phyloP scores from a whole-genome alignment of 176 grass and related monocot genomes.

The Triticum timopheevii region DNA sequence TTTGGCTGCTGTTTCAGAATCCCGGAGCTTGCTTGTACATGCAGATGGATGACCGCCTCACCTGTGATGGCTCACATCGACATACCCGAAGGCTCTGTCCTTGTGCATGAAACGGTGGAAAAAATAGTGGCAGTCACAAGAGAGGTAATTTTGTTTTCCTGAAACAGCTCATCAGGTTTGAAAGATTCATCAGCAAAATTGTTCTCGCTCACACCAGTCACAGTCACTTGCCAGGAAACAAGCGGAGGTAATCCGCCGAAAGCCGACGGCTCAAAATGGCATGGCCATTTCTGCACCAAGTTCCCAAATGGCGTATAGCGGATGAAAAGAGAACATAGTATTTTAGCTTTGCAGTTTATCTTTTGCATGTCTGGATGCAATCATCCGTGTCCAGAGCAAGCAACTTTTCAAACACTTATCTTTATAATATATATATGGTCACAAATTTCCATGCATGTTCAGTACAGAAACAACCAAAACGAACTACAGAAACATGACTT shows the following conservation, averaged over 20 bases:
- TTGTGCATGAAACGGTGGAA: slow-evolving; percentile 57
- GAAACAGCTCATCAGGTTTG: background rate
- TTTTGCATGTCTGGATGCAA: slow-evolving; percentile 18
- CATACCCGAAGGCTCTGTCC: slow-evolving; percentile 88
- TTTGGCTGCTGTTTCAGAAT: slow-evolving; percentile 64
- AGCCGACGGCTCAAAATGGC: background rate
- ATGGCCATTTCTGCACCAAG: background rate
- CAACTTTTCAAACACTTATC: slow-evolving; percentile 34
- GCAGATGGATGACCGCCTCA: slow-evolving; percentile 74
- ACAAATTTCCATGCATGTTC: slow-evolving; percentile 49
- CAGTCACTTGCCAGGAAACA: slow-evolving; percentile 29
- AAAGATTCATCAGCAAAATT: background rate
- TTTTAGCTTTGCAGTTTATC: slow-evolving; percentile 13
- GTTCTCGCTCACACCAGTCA: slow-evolving; percentile 26
- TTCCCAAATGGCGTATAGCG: background rate
- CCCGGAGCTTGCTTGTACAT: slow-evolving; percentile 83
- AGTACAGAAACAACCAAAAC: slow-evolving; percentile 36
- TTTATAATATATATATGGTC: slow-evolving; percentile 42
- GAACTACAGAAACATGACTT: slow-evolving; percentile 48
- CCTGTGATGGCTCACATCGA: slow-evolving; percentile 80
- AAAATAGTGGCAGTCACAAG: background rate
- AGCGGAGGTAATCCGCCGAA: slow-evolving; percentile 12
- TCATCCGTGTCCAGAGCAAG: slow-evolving; percentile 24
- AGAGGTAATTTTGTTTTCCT: slow-evolving; percentile 5
- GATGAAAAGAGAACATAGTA: slow-evolving; percentile 6